phyloP scores from a whole-genome alignment of 352 stramenopile species.

The Blastocystis sp. region DNA sequence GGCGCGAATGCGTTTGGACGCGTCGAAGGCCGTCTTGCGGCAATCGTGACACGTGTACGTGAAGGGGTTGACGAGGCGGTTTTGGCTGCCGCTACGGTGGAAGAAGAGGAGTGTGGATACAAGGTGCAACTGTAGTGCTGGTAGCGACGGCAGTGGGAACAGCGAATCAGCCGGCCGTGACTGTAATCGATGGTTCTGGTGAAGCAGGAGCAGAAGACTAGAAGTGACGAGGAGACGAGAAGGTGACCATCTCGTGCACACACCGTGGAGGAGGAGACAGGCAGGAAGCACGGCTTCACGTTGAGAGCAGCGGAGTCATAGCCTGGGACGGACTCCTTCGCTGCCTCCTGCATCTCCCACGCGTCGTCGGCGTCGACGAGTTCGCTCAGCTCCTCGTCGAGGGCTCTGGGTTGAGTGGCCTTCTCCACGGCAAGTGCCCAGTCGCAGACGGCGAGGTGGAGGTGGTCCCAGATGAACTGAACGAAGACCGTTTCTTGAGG shows the following conservation, averaged over 20 bases:
- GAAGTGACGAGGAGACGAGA: neutral
- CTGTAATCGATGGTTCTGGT: neutral
- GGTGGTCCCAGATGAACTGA: neutral
- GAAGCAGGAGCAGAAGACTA: slow-evolving; percentile 41
- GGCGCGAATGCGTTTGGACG: neutral
- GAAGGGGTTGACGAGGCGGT: neutral
- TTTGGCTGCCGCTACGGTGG: neutral
- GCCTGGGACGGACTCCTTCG: neutral
- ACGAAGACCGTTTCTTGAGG: neutral
- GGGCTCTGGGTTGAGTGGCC: neutral
- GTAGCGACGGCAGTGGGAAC: neutral
- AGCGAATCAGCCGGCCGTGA: neutral
- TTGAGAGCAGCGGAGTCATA: neutral
- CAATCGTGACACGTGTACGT: slow-evolving; percentile 49
- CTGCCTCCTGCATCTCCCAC: neutral
- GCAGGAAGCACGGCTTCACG: neutral
- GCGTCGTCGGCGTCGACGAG: neutral
- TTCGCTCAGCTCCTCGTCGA: neutral
- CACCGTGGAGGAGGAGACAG: neutral
- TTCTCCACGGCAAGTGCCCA: neutral
- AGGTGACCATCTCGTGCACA: neutral
- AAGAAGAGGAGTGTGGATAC: neutral
- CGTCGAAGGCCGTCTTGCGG: neutral
- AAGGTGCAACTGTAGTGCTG: slow-evolving; percentile 47
- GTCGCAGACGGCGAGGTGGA: neutral